These are phyloP conservation scores for Lactarius hengduanensis DNA, from an alignment of 768 basidiomycete genomes.

Conservation along the genomic window DNA sequence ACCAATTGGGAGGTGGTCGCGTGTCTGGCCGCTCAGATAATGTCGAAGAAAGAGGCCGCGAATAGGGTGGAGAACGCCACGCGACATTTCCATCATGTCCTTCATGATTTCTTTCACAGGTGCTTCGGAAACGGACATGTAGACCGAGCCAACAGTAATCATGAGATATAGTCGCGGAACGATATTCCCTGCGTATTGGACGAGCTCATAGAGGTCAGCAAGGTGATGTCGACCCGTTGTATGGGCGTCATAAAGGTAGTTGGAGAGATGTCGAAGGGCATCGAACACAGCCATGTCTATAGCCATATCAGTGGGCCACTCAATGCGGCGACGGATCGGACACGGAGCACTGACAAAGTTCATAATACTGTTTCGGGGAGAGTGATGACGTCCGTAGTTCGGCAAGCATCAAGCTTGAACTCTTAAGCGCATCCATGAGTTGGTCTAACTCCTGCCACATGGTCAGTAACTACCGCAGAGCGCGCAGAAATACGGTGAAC, in stretches of 20 bases:
- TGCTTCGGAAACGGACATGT: conserved; percentile 97
- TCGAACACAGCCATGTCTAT: conserved; percentile 99
- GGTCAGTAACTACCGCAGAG: conserved; percentile 3
- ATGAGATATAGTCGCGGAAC: conserved; percentile 94
- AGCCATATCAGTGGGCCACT: neutral
- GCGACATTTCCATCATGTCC: conserved; percentile 99
- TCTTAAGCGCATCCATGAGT: conserved; percentile 98
- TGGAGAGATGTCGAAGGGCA: conserved; percentile 89
- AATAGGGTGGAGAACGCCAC: conserved; percentile 96
- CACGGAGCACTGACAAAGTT: conserved; percentile 64
- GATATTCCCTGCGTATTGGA: conserved; percentile 99
- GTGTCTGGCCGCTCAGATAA: conserved; percentile 95
- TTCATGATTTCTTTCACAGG: conserved; percentile 99
- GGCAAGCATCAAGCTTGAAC: conserved; percentile 95
- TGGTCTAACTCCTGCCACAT: conserved; percentile 79
- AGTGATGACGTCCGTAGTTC: conserved; percentile 92
- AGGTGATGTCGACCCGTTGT: conserved; percentile 88
- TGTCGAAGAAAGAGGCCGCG: conserved; percentile 94
- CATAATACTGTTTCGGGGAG: conserved; percentile 97
- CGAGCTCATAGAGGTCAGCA: conserved; percentile 97
- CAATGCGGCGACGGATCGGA: neutral
- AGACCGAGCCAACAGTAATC: conserved; percentile 99
- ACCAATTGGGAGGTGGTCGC: conserved; percentile 93
- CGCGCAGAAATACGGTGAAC: neutral
- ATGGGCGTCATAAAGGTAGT: conserved; percentile 97